phyloP scores from a whole-genome alignment of 768 basidiomycete species.

The Leccinum obscurum region DNA sequence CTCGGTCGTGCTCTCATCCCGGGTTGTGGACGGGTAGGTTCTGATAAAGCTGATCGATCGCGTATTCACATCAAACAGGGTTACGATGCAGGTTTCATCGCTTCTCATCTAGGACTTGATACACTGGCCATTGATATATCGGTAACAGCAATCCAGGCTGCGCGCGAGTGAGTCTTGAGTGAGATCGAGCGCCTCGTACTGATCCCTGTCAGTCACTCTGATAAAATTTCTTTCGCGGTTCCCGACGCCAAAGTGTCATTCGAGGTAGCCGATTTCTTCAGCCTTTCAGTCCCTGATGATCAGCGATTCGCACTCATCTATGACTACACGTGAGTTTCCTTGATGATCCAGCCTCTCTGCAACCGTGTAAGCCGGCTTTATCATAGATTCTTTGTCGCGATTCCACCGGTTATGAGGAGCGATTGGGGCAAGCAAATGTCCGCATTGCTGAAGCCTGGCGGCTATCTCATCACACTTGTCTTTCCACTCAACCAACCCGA shows the following conservation, averaged over 20 bases:
- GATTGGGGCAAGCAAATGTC: conserved; percentile 62
- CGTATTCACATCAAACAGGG: conserved; percentile 13
- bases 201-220: conserved; percentile 3
- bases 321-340: conserved; percentile 13
- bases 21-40: conserved; percentile 52
- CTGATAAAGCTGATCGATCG: background rate
- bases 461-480: conserved; percentile 58
- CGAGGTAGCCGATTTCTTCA: conserved; percentile 22
- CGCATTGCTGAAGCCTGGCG: conserved; percentile 57
- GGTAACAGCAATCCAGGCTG: conserved; percentile 15
- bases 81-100: conserved; percentile 20
- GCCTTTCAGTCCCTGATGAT: conserved; percentile 14
- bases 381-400: conserved; percentile 59
- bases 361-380: background rate
- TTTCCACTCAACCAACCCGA: conserved; percentile 52
- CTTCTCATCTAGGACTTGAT: conserved; percentile 21
- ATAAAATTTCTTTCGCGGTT: background rate
- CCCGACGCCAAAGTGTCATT: conserved; percentile 15
- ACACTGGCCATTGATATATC: conserved; percentile 22
- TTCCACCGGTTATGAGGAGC: conserved; percentile 51
- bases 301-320: conserved; percentile 21
- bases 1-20: conserved; percentile 49
- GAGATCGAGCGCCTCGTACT: background rate
- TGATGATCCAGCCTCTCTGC: background rate
- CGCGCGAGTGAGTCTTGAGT: conserved; percentile 18